Evolutionary conservation across 2,329 filamentous ascomycete genomes (phyloP), one percentile per base, ranked within the genome.

Genomic region (Calonectria henricotiae): DNA sequence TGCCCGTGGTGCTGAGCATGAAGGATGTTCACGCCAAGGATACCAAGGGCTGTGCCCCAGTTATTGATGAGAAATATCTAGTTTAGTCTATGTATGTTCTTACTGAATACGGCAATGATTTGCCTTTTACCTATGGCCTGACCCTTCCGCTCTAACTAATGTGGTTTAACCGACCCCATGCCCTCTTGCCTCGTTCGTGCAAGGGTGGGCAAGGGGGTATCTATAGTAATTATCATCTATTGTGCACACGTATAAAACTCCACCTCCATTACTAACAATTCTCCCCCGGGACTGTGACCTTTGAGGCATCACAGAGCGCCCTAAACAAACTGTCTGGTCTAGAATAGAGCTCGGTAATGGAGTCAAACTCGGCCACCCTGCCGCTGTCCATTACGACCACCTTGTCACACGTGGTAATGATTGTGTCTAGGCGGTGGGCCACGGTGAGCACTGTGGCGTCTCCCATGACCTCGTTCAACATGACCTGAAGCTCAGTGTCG

Each of bases 301-400:
- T 55, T 8, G 51, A 23, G 17, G 51, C 51, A 39, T 55, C 51
- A 12, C 51, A 55, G 12, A 55, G 51, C 32, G 51, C 51, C 32
- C 51, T 55, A 9, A 55, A 55, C 12, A 37, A 35, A 55, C 51
- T 55, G 12, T 39, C 51, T 39, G 51, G 12, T n/a, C 20, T 37
- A n/a, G 51, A 37, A 25, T 39, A 55, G 25, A 55, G 51, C 12
- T 55, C 51, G n/a, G 6, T 17, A n/a, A 55, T 39, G 6, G 32
- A 55, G 20, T 55, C 51, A 9, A 55, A 55, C 20, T 55, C 51
- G 30, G 51, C 51, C 4, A 55, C 51, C 4, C 23, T 37, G 20
- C 51, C 51, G 5, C 35, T 37, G 32, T 55, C 51, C 51, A 55
- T 55, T 15, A 55, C 51, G 23, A 55, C 51, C 8, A 55, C 51